Conservation (phyloP, 2,329 filamentous ascomycete genomes). For the Trichoderma sp. region DNA sequence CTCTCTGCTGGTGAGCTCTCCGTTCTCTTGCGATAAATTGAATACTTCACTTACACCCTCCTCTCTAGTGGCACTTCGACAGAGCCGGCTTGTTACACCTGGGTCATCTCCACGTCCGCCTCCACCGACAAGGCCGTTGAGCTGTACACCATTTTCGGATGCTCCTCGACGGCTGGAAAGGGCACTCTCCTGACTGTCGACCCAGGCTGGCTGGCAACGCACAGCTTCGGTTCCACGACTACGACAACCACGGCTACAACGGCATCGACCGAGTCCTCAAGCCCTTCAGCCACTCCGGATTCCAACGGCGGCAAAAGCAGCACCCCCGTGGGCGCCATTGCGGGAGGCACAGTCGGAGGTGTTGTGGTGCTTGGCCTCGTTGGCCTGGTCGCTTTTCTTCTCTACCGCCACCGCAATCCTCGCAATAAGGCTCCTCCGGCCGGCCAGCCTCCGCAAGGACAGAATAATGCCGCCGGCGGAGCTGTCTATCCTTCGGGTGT, state of each 20-base stretch:
- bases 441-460: background rate
- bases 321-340: slow-evolving; percentile 47
- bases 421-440: slow-evolving; percentile 18
- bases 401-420: slow-evolving; percentile 34
- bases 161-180: slow-evolving; percentile 31
- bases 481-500: slow-evolving; percentile 28
- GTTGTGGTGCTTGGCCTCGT: slow-evolving; percentile 46
- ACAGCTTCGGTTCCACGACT: slow-evolving; percentile 22
- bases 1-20: slow-evolving; percentile 39
- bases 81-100: slow-evolving; percentile 35
- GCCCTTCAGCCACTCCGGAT: slow-evolving; percentile 14
- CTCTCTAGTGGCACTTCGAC: slow-evolving; percentile 13
- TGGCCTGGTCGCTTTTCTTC: slow-evolving; percentile 44
- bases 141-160: slow-evolving; percentile 35
- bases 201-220: slow-evolving; percentile 31
- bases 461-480: background rate
- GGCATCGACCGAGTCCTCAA: background rate
- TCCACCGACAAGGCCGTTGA: slow-evolving; percentile 13
- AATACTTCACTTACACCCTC: background rate
- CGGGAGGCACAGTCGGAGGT: slow-evolving; percentile 51
- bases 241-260: slow-evolving; percentile 20
- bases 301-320: slow-evolving; percentile 35
- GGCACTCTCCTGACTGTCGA: slow-evolving; percentile 37
- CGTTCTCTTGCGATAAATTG: background rate
- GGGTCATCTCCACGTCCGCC: slow-evolving; percentile 32